Base-by-base conservation (phyloP, 2,329 filamentous ascomycete genomes). In the Monosporascus ibericus region DNA sequence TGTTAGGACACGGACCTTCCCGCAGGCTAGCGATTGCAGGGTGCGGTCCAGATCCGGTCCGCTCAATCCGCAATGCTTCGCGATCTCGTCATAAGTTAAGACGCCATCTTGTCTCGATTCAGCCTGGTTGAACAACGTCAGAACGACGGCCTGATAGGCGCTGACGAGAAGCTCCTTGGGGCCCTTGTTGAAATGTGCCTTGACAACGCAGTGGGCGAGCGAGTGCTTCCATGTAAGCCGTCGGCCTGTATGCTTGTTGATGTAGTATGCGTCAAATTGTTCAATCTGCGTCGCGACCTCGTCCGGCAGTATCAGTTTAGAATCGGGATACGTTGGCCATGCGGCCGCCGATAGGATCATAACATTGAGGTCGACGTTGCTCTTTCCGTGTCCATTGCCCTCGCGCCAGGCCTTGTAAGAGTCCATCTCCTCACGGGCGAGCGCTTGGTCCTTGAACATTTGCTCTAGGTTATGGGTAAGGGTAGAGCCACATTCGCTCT, bases 361-460 rank as follows among this genome's bases (percentile, higher is more conserved):
- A 62, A 97, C 94, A 55, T 84, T 84, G 17, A 97, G 77, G 66
- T 94, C 89, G 42, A 96, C 68, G 1, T 72, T 68, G 6, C 77
- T 69, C 53, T 77, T 82, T 39, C 61, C 60, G 34, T 66, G 64
- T 4, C 72, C 72, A 2, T 59, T 68, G 51, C 79, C 79, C 49
- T 78, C 77, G 17, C 80, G 77, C 72, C 70, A 91, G 69, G 70
- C 79, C 68, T 87, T 94, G 73, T 95, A 99, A 0, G 87, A 83
- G n/a, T 80, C 73, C 87, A 97, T 95, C 67, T 97, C 92, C 62
- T 97, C 94, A 55, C 88, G 87, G 14, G 89, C 89, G 20, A 96
- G 79, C 66, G 96, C 92, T 69, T 97, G 90, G 65, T 99, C 94
- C 69, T 95, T 96, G 76, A 99, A 99, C 94, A 99, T 99, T 57